Percentiles rank a stretch among this genome's conserved stretches.
These are phyloP conservation scores for Yamadazyma sp. DNA, from an alignment of 1,139 yeast genomes.

Conservation along the genomic window DNA sequence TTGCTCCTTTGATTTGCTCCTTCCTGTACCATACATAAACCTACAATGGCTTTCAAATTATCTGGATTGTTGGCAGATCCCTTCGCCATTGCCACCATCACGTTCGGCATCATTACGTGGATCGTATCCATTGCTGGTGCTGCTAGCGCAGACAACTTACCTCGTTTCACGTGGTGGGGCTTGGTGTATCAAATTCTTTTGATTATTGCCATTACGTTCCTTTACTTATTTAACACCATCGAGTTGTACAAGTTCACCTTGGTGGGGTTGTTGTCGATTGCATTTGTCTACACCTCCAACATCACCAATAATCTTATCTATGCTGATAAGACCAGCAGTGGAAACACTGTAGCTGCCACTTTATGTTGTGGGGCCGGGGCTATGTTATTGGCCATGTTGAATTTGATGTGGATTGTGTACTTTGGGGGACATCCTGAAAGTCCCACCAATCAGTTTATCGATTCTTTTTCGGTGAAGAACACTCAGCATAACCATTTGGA, in stretches of 20 bases:
- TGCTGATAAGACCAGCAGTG: conserved; percentile 51
- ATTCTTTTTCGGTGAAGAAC: conserved; percentile 57
- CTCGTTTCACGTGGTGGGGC: conserved; percentile 98
- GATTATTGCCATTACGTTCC: conserved; percentile 51
- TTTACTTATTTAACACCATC: conserved; percentile 67
- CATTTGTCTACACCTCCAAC: conserved; percentile 81
- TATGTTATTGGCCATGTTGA: conserved; percentile 75
- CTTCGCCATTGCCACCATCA: conserved; percentile 65
- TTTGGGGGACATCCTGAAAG: conserved; percentile 81
- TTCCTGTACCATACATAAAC: conserved; percentile 2
- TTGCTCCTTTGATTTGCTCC: neutral
- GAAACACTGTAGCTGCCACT: conserved; percentile 20
- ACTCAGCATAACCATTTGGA: conserved; percentile 27
- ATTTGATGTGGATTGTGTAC: conserved; percentile 79
- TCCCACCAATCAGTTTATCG: conserved; percentile 80
- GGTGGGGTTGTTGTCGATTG: conserved; percentile 58
- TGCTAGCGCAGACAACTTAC: conserved; percentile 44
- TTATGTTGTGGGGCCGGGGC: conserved; percentile 95
- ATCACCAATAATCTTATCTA: conserved; percentile 80
- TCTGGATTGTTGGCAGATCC: conserved; percentile 66
- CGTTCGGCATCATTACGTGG: conserved; percentile 72
- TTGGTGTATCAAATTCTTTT: conserved; percentile 75
- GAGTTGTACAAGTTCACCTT: conserved; percentile 70
- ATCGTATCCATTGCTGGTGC: conserved; percentile 84
- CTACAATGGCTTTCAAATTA: conserved; percentile 40